Percentiles rank a stretch among this genome's conserved stretches.
Conservation (phyloP, 2,329 filamentous ascomycete genomes). For the Chaetomium sp. region DNA sequence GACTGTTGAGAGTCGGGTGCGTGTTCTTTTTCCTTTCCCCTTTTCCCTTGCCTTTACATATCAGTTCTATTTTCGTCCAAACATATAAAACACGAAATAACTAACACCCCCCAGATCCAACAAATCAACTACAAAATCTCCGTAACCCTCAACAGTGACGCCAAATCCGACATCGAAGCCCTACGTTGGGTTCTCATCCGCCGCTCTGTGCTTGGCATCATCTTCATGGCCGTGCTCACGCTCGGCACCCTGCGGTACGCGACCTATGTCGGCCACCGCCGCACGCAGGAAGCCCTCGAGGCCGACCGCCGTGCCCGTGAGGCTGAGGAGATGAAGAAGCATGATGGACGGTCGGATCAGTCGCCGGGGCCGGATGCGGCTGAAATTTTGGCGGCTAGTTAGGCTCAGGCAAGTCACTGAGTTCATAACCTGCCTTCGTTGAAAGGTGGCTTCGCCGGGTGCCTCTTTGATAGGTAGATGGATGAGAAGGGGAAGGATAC, state of each 20-base stretch:
- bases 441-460: too few species aligned
- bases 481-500: too few species aligned
- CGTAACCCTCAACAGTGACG: constrained; percentile 80
- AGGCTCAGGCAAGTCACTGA: background rate
- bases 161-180: constrained; percentile 85
- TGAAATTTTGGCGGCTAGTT: constrained; percentile 51
- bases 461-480: too few species aligned
- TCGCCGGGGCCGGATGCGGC: constrained; percentile 46
- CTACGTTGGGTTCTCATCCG: constrained; percentile 77
- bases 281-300: constrained; percentile 33
- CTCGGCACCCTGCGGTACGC: constrained; percentile 54
- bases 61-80: background rate
- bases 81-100: background rate
- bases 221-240: constrained; percentile 59
- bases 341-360: constrained; percentile 41
- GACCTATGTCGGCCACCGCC: constrained; percentile 48
- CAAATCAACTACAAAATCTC: constrained; percentile 96
- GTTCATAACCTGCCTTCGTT: background rate
- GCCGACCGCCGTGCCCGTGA: constrained; percentile 34
- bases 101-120: constrained; percentile 56
- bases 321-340: constrained; percentile 37
- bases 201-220: constrained; percentile 56
- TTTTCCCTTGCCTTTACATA: background rate
- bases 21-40: constrained; percentile 28
- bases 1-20: constrained; percentile 69